These are phyloP conservation scores for Rubus idaeus DNA, from an alignment of 306 rosid species.

Conservation along the genomic window DNA sequence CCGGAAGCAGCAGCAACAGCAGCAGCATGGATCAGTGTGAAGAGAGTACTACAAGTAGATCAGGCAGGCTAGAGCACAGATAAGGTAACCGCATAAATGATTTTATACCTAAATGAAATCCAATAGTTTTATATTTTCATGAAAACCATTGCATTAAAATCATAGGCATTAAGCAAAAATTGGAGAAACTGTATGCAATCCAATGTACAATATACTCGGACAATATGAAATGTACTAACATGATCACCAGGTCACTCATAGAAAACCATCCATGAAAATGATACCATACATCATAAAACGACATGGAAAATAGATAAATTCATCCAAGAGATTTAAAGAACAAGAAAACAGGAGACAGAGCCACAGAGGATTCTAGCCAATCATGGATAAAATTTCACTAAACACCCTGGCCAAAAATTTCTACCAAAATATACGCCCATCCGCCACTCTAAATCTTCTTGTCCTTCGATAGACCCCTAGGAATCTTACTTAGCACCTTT, in stretches of 20 bases:
- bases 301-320: neutral
- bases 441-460: constrained; percentile 40
- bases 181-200: neutral
- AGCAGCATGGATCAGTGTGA: too few relatives aligned
- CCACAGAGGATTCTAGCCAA: constrained; percentile 35
- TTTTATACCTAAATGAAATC: too few relatives aligned
- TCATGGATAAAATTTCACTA: constrained; percentile 30
- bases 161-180: too few relatives aligned
- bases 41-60: too few relatives aligned
- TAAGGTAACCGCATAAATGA: too few relatives aligned
- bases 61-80: too few relatives aligned
- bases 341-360: neutral
- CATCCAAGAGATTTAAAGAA: constrained; percentile 27
- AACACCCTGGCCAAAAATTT: constrained; percentile 18
- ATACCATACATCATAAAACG: neutral
- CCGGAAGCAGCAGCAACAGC: too few relatives aligned
- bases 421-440: neutral
- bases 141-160: neutral
- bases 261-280: neutral
- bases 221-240: neutral
- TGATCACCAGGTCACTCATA: constrained; percentile 4
- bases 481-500: constrained; percentile 83
- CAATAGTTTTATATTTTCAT: too few relatives aligned
- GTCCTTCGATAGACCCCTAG: constrained; percentile 63
- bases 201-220: constrained; percentile 8